Conservation (phyloP, 306 rosid species). For the Glycine soja region DNA sequence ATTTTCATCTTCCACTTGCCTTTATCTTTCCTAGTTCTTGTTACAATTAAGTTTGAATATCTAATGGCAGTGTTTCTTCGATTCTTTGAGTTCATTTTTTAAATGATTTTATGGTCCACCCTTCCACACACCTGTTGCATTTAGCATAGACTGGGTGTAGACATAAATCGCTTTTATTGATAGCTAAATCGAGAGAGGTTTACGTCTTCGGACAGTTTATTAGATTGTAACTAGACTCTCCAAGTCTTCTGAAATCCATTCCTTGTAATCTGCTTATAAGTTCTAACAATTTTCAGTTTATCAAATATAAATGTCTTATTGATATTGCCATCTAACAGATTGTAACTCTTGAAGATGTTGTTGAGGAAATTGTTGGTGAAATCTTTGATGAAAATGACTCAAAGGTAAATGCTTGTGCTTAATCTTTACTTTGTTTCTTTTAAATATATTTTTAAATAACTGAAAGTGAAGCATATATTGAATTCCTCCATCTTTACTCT, state of each 20-base stretch:
- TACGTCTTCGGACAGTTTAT: constrained; percentile 13
- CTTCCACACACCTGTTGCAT: constrained; percentile 35
- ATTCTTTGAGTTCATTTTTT: not conserved
- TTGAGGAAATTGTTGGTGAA: constrained; percentile 99
- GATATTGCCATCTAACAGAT: constrained; percentile 58
- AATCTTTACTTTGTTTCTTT: constrained; percentile 15
- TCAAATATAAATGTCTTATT: constrained; percentile 29
- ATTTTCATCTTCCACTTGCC: constrained; percentile 2
- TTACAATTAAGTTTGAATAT: constrained; percentile 20
- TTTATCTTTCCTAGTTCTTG: not conserved
- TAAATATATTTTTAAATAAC: constrained; percentile 16
- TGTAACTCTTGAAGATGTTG: constrained; percentile 93
- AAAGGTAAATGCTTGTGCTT: constrained; percentile 62
- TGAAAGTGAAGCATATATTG: constrained; percentile 2
- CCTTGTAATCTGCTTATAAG: constrained; percentile 11
- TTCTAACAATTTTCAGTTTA: constrained; percentile 23
- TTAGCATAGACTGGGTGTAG: not conserved
- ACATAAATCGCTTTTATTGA: not conserved
- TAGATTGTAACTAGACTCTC: constrained; percentile 25
- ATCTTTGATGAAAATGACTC: constrained; percentile 98
- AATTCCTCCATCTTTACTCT: not conserved
- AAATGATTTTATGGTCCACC: constrained; percentile 25
- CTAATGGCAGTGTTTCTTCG: constrained; percentile 14
- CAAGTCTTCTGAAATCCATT: constrained; percentile 36
- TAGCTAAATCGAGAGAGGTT: constrained; percentile 22